Evolutionary conservation across 1,139 yeast species (phyloP).

Genomic region (Protomyces inouyei): DNA sequence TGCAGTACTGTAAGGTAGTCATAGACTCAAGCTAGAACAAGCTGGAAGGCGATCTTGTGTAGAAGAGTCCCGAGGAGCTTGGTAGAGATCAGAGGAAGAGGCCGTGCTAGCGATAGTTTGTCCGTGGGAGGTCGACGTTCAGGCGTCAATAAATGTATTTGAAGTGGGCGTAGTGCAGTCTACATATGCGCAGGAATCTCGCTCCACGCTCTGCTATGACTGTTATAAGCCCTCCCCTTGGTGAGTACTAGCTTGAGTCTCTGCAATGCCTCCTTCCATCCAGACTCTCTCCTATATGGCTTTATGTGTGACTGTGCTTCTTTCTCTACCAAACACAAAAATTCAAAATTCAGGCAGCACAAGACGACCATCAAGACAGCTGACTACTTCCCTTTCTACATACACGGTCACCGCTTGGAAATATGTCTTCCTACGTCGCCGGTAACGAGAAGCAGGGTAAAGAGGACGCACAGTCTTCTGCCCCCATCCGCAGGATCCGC

Average conservation of each 20-base stretch:
- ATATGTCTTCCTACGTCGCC: conserved; percentile 20
- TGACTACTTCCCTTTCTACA: background rate
- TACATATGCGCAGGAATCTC: too few relatives aligned
- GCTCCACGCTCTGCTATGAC: too few relatives aligned
- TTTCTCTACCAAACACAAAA: background rate
- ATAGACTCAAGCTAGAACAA: background rate
- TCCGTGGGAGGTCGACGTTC: too few relatives aligned
- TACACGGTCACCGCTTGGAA: background rate
- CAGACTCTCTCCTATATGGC: background rate
- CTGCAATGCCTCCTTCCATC: background rate
- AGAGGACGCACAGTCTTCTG: conserved; percentile 46
- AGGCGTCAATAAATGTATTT: too few relatives aligned
- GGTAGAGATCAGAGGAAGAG: too few relatives aligned
- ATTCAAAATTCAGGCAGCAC: background rate
- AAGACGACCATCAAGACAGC: background rate
- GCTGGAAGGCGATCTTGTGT: too few relatives aligned
- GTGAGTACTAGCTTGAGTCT: background rate
- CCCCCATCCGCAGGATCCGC: conserved; percentile 88
- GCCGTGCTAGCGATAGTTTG: too few relatives aligned
- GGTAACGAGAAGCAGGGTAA: conserved; percentile 36
- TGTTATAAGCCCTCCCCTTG: background rate
- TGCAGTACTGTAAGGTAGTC: conserved; percentile 27
- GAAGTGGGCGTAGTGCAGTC: too few relatives aligned
- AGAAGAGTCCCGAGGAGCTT: too few relatives aligned
- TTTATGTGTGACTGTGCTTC: background rate